Evolutionary conservation across 2,329 filamentous ascomycete species (phyloP).

Genomic region (Colletotrichum theobromicola): DNA sequence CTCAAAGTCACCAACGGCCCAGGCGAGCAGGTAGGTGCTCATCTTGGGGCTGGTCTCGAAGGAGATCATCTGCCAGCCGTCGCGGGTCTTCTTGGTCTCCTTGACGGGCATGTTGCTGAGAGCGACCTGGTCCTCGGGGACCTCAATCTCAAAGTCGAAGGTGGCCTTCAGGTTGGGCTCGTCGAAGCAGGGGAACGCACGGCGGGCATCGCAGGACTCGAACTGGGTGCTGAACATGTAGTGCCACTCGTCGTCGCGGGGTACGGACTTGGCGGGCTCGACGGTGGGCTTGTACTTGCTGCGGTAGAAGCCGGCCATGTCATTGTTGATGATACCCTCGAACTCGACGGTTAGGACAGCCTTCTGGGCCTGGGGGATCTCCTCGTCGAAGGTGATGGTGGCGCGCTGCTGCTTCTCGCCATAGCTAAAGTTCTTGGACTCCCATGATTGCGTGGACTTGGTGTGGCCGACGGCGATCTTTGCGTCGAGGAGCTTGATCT

Average conservation of each 20-base stretch:
- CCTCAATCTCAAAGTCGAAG: constrained; percentile 91
- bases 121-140: constrained; percentile 86
- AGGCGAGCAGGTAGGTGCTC: constrained; percentile 90
- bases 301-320: constrained; percentile 93
- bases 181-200: constrained; percentile 97
- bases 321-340: constrained; percentile 83
- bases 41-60: constrained; percentile 89
- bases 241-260: constrained; percentile 71
- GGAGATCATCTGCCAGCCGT: constrained; percentile 74
- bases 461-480: constrained; percentile 65
- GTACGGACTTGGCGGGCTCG: constrained; percentile 76
- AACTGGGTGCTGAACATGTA: constrained; percentile 96
- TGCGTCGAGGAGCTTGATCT: constrained; percentile 75
- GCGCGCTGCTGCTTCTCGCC: constrained; percentile 85
- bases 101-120: constrained; percentile 97
- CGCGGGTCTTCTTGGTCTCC: constrained; percentile 60
- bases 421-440: constrained; percentile 75
- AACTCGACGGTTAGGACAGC: constrained; percentile 75
- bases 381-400: constrained; percentile 76
- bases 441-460: constrained; percentile 60
- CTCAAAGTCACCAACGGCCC: constrained; percentile 97
- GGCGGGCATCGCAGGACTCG: constrained; percentile 91
- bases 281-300: constrained; percentile 88
- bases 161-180: constrained; percentile 97
- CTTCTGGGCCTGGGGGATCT: constrained; percentile 71